These are phyloP conservation scores for Emmonsiellopsis sp. DNA, from an alignment of 2,329 filamentous ascomycete genomes.

Conservation along the genomic window DNA sequence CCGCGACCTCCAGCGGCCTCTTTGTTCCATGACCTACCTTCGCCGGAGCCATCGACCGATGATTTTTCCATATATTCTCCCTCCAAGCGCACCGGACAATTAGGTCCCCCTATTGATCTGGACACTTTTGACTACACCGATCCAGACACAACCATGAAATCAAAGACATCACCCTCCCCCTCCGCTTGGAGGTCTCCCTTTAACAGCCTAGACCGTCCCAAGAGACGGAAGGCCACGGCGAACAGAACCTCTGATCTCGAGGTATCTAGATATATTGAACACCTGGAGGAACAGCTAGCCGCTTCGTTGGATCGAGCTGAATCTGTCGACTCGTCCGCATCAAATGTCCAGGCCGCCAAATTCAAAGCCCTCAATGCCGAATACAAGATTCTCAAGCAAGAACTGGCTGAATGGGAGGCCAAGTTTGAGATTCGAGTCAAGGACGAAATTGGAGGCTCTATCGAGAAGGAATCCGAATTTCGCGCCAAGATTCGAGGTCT, in stretches of 20 bases:
- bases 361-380: slow-evolving; percentile 27
- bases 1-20: slow-evolving; percentile 13
- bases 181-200: slow-evolving; percentile 9
- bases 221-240: slow-evolving; percentile 13
- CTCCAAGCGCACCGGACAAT: not conserved
- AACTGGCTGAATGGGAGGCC: slow-evolving; percentile 22
- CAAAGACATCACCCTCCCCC: slow-evolving; percentile 10
- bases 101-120: slow-evolving; percentile 1
- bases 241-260: slow-evolving; percentile 26
- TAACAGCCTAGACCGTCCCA: slow-evolving; percentile 10
- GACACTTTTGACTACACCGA: slow-evolving; percentile 3
- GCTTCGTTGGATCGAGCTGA: slow-evolving; percentile 31
- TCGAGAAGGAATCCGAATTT: slow-evolving; percentile 21
- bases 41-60: slow-evolving; percentile 8
- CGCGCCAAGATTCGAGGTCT: slow-evolving; percentile 22
- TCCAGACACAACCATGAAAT: slow-evolving; percentile 1
- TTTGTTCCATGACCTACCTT: slow-evolving; percentile 15
- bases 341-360: slow-evolving; percentile 27
- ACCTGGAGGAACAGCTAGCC: slow-evolving; percentile 39
- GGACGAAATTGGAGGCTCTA: slow-evolving; percentile 21
- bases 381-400: slow-evolving; percentile 23
- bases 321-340: slow-evolving; percentile 31
- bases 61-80: slow-evolving; percentile 2
- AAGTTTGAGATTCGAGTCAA: slow-evolving; percentile 26
- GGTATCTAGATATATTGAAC: slow-evolving; percentile 39